phyloP scores from a whole-genome alignment of 108 stramenopile genomes.

The Cyclotella atomus region DNA sequence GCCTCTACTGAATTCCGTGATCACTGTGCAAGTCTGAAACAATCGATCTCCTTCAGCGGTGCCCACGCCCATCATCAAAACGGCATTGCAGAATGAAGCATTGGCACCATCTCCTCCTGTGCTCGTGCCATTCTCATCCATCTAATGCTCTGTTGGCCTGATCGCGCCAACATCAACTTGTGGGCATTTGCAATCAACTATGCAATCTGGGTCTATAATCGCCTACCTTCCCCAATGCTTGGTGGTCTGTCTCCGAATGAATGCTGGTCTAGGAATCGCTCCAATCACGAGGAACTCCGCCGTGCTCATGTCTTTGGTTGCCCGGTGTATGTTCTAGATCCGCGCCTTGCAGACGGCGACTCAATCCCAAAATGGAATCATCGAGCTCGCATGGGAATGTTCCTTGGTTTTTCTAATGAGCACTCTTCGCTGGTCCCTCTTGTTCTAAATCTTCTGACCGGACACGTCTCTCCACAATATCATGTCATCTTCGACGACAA shows the following conservation, averaged over 20 bases:
- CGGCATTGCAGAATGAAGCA: conserved; percentile 51
- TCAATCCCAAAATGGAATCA: conserved; percentile 54
- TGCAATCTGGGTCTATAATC: conserved; percentile 49
- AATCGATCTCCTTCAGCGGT: conserved; percentile 39
- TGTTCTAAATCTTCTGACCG: conserved; percentile 30
- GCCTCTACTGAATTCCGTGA: conserved; percentile 15
- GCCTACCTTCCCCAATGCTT: conserved; percentile 19
- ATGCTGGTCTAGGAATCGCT: conserved; percentile 9
- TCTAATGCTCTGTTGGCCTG: conserved; percentile 47
- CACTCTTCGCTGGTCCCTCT: conserved; percentile 48
- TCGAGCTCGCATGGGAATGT: conserved; percentile 41
- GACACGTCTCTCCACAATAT: background rate
- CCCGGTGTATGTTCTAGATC: conserved; percentile 55
- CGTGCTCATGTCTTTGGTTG: conserved; percentile 45
- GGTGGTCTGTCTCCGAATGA: conserved; percentile 40
- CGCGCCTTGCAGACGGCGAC: conserved; percentile 40
- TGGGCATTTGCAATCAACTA: conserved; percentile 51
- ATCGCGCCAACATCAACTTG: conserved; percentile 20
- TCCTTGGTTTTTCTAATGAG: conserved; percentile 38
- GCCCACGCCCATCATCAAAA: conserved; percentile 69
- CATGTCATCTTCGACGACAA: background rate
- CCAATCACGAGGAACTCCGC: background rate
- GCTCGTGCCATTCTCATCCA: conserved; percentile 58
- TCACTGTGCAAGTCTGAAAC: conserved; percentile 18
- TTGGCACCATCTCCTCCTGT: conserved; percentile 32